Percentiles rank a stretch among this genome's conserved stretches.
These are phyloP conservation scores for Leccinum barrowsii DNA, from an alignment of 768 basidiomycete genomes.

Conservation along the genomic window DNA sequence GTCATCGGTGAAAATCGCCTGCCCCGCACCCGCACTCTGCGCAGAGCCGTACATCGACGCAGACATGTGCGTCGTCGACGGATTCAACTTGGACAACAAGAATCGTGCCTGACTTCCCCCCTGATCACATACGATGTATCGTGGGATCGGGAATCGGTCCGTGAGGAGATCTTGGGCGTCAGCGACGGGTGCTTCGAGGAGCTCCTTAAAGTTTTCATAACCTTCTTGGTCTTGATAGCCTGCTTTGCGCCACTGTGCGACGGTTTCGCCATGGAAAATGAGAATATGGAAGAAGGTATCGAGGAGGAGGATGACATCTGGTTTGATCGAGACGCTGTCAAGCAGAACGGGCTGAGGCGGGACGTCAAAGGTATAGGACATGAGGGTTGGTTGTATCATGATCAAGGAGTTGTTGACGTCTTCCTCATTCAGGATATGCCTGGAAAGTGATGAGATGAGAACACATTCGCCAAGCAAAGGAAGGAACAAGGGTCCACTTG, in stretches of 20 bases:
- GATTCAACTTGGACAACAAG: slow-evolving; percentile 92
- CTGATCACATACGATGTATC: slow-evolving; percentile 97
- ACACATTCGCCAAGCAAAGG: not conserved
- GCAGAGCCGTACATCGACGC: slow-evolving; percentile 84
- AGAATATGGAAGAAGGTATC: slow-evolving; percentile 99
- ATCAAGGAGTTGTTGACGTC: slow-evolving; percentile 99
- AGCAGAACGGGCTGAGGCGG: slow-evolving; percentile 91
- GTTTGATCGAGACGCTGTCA: slow-evolving; percentile 96
- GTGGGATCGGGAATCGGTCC: slow-evolving; percentile 95
- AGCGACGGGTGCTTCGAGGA: slow-evolving; percentile 78
- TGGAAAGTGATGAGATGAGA: slow-evolving; percentile 29
- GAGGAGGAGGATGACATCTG: slow-evolving; percentile 91
- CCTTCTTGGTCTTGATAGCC: slow-evolving; percentile 99
- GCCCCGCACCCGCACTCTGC: slow-evolving; percentile 63
- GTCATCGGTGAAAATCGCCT: slow-evolving; percentile 98
- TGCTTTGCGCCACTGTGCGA: slow-evolving; percentile 97
- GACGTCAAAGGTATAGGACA: slow-evolving; percentile 95
- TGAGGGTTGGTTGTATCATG: slow-evolving; percentile 99
- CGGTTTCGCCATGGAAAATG: slow-evolving; percentile 97
- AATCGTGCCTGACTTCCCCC: slow-evolving; percentile 98
- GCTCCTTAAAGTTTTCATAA: slow-evolving; percentile 96
- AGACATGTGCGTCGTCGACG: slow-evolving; percentile 97
- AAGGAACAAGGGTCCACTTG: slow-evolving; percentile 28
- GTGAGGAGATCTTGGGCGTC: slow-evolving; percentile 97
- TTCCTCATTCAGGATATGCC: slow-evolving; percentile 93